Percentiles rank a stretch among this genome's conserved stretches.
These are phyloP conservation scores for Filobasidium wieringae DNA, from an alignment of 768 basidiomycete species.

Conservation along the genomic window DNA sequence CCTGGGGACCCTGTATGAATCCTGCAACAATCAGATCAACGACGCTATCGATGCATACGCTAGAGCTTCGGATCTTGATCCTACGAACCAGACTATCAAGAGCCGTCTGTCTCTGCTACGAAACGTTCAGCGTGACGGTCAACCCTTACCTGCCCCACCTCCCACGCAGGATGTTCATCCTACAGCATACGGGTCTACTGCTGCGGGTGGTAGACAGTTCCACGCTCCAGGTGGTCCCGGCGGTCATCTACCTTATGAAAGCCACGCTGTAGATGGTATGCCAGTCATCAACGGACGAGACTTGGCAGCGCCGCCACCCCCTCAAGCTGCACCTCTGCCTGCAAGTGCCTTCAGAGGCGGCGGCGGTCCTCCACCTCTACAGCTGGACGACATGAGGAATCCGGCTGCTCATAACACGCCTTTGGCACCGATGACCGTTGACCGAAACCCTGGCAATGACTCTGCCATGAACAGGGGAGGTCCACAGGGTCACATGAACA, in stretches of 20 bases:
- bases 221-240: slow-evolving; percentile 6
- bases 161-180: slow-evolving; percentile 93
- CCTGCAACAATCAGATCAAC: slow-evolving; percentile 96
- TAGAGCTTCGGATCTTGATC: slow-evolving; percentile 86
- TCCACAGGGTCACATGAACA: no score
- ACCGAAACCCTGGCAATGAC: slow-evolving; percentile 14
- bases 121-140: slow-evolving; percentile 63
- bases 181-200: slow-evolving; percentile 62
- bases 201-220: slow-evolving; percentile 8
- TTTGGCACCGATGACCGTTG: slow-evolving; percentile 35
- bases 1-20: slow-evolving; percentile 90
- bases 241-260: background rate
- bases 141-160: slow-evolving; percentile 67
- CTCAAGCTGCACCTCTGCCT: background rate
- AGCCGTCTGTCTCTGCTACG: slow-evolving; percentile 66
- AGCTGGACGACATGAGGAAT: slow-evolving; percentile 31
- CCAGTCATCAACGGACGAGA: slow-evolving; percentile 22
- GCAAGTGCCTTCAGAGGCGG: slow-evolving; percentile 33
- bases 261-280: background rate
- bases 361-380: slow-evolving; percentile 31
- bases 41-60: slow-evolving; percentile 98
- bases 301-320: slow-evolving; percentile 31
- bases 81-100: slow-evolving; percentile 66
- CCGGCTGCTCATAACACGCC: slow-evolving; percentile 31
- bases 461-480: background rate